Conservation (phyloP, 2,329 filamentous ascomycete species). For the Elsinoe necatrix region DNA sequence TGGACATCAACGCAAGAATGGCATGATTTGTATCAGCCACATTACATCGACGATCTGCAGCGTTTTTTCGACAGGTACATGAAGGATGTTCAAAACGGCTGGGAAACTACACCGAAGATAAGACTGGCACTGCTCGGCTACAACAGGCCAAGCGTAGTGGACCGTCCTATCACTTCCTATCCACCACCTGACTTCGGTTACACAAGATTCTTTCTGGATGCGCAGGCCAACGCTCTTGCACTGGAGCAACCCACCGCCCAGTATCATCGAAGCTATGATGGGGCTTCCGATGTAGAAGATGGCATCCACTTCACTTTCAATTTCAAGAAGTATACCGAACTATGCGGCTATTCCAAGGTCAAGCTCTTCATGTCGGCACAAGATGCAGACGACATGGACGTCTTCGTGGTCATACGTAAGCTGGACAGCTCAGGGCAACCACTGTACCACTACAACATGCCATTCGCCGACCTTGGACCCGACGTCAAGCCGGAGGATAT, state of each 20-base stretch:
- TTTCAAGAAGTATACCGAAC: constrained; percentile 31
- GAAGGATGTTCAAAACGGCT: constrained; percentile 36
- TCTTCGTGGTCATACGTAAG: constrained; percentile 41
- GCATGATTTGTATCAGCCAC: constrained; percentile 34
- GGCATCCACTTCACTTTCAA: constrained; percentile 32
- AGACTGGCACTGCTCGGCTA: constrained; percentile 35
- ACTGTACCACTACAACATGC: constrained; percentile 38
- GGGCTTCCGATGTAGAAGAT: no score
- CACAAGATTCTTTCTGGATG: constrained; percentile 5
- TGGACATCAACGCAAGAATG: constrained; percentile 36
- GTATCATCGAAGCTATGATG: no score
- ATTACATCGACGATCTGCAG: constrained; percentile 31
- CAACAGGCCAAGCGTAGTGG: no score
- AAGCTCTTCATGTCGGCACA: constrained; percentile 38
- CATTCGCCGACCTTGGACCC: constrained; percentile 24
- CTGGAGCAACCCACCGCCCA: no score
- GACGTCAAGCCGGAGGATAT: neutral
- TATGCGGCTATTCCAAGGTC: constrained; percentile 40
- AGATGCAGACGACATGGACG: constrained; percentile 38
- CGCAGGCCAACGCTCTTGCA: neutral
- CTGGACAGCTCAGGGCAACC: constrained; percentile 36
- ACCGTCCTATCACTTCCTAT: neutral
- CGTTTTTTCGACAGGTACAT: constrained; percentile 40
- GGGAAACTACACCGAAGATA: constrained; percentile 39
- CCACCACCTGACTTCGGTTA: constrained; percentile 3